These are phyloP conservation scores for Nasturtium officinale DNA, from an alignment of 345 rosid genomes.

Conservation along the genomic window DNA sequence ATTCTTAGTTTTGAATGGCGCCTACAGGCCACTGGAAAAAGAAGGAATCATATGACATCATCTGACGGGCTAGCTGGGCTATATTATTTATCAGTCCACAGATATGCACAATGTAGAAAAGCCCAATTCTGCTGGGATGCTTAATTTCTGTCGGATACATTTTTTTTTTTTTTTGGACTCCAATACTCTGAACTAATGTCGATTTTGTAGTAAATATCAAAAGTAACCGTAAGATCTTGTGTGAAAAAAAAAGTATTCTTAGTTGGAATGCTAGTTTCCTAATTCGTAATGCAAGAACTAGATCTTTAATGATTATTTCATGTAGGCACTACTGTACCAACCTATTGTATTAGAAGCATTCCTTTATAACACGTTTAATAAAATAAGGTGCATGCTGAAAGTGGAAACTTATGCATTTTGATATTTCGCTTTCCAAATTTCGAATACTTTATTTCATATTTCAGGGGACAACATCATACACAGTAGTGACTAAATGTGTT, in stretches of 20 bases:
- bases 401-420: neutral
- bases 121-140: neutral
- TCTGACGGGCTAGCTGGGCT: neutral
- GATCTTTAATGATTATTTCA: too few species aligned
- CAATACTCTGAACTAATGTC: neutral
- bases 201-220: neutral
- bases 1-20: too few species aligned
- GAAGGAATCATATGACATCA: neutral
- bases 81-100: neutral
- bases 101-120: neutral
- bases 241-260: neutral
- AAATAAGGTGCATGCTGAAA: neutral
- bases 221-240: neutral
- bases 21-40: too few species aligned
- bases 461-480: neutral
- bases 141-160: too few species aligned
- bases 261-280: neutral
- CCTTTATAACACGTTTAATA: neutral
- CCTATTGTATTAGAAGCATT: neutral
- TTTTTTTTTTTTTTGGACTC: too few species aligned
- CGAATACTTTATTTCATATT: neutral
- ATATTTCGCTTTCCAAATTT: neutral
- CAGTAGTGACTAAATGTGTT: slow-evolving; percentile 2
- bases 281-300: neutral
- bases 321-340: neutral